Percentiles rank a stretch among this genome's conserved stretches.
Conservation (phyloP, 352 stramenopile species). For the Globisporangium acanthophoron region DNA sequence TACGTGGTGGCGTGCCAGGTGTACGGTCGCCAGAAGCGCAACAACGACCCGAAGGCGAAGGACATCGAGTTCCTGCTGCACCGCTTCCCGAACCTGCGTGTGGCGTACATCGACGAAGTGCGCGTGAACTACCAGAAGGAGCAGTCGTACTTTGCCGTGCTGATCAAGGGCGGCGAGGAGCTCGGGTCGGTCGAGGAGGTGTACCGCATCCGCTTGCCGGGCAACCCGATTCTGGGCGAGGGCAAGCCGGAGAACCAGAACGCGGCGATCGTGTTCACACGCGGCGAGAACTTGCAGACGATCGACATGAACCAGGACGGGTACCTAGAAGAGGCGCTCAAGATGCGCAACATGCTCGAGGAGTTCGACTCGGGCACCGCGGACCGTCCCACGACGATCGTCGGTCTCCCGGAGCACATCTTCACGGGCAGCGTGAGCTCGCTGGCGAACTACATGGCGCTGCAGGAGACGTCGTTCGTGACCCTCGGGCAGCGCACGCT, state of each 20-base stretch:
- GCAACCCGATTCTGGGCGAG: conserved; percentile 98
- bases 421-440: conserved; percentile 98
- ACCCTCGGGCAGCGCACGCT: conserved; percentile 97
- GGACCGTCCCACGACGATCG: conserved; percentile 89
- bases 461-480: conserved; percentile 99
- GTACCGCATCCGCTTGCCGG: conserved; percentile 96
- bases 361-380: conserved; percentile 91
- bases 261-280: conserved; percentile 97
- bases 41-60: conserved; percentile 97
- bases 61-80: conserved; percentile 99
- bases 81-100: conserved; percentile 94
- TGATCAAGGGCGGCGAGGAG: conserved; percentile 92
- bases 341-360: conserved; percentile 98
- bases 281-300: conserved; percentile 96
- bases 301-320: conserved; percentile 99
- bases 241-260: conserved; percentile 99
- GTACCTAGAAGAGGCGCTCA: conserved; percentile 98
- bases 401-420: conserved; percentile 98
- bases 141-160: conserved; percentile 95
- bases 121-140: conserved; percentile 94
- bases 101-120: conserved; percentile 98
- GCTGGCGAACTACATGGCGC: conserved; percentile 98
- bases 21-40: conserved; percentile 97
- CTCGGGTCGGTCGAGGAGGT: conserved; percentile 85
- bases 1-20: conserved; percentile 99